These are phyloP conservation scores for Amphibolis antarctica DNA, from an alignment of 106 monocot genomes.

Conservation along the genomic window DNA sequence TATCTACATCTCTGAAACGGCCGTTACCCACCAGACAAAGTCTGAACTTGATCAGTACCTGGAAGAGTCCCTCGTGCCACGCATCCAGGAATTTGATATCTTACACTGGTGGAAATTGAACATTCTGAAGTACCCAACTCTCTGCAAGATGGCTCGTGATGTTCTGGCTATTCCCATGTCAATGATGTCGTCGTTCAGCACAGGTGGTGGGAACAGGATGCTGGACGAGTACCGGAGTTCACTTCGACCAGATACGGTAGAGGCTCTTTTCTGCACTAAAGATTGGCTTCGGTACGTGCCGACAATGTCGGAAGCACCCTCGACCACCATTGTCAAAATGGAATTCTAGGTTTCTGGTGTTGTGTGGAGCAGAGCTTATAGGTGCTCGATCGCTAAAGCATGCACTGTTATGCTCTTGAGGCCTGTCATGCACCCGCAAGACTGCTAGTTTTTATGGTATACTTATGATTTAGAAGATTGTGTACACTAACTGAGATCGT, in stretches of 20 bases:
- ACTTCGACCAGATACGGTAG: conserved; percentile 21
- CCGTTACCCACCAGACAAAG: conserved; percentile 8
- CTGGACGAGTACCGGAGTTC: conserved; percentile 28
- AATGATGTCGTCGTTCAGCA: conserved; percentile 10
- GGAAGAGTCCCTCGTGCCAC: conserved; percentile 24
- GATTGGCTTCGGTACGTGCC: conserved; percentile 22
- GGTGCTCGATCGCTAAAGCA: too few species aligned
- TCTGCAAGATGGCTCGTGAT: conserved; percentile 23
- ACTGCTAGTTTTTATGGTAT: too few species aligned
- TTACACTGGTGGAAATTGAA: conserved; percentile 30
- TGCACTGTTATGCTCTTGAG: too few species aligned
- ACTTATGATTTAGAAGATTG: too few species aligned
- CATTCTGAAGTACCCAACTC: conserved; percentile 22
- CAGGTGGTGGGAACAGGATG: conserved; percentile 10
- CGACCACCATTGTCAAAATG: conserved; percentile 9
- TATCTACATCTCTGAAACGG: conserved; percentile 19
- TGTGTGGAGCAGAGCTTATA: background rate
- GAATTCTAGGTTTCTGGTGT: conserved; percentile 1
- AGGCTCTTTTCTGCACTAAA: conserved; percentile 23
- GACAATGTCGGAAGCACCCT: background rate
- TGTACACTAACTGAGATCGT: too few species aligned
- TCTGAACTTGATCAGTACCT: conserved; percentile 28
- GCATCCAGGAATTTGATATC: conserved; percentile 18
- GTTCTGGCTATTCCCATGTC: conserved; percentile 25
- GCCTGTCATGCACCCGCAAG: too few species aligned